phyloP scores from a whole-genome alignment of 2,329 filamentous ascomycete genomes.

The Phialocephala subalpina region DNA sequence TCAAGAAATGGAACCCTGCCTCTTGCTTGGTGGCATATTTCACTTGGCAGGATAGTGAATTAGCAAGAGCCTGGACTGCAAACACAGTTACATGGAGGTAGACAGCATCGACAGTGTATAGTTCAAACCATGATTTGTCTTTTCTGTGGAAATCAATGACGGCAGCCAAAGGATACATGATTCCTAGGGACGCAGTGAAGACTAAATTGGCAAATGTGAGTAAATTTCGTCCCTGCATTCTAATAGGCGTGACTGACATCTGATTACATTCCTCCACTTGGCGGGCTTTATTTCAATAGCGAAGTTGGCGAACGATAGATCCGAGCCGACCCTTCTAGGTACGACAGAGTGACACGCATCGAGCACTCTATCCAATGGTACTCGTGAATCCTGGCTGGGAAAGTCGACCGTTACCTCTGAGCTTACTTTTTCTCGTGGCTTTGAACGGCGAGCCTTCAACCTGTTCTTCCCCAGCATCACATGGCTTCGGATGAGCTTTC shows the following conservation, averaged over 20 bases:
- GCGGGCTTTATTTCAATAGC: constrained; percentile 39
- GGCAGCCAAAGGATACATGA: constrained; percentile 46
- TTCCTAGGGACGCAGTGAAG: constrained; percentile 43
- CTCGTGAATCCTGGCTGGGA: background rate
- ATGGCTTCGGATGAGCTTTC: constrained; percentile 33
- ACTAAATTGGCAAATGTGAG: constrained; percentile 34
- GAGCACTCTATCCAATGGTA: background rate
- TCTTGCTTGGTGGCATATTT: constrained; percentile 10
- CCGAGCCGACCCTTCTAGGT: constrained; percentile 23
- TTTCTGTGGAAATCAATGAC: constrained; percentile 42
- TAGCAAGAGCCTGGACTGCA: constrained; percentile 45
- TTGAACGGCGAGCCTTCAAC: constrained; percentile 42
- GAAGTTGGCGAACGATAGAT: constrained; percentile 40
- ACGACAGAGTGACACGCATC: background rate
- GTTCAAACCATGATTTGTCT: constrained; percentile 42
- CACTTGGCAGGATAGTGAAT: constrained; percentile 12
- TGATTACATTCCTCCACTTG: constrained; percentile 29
- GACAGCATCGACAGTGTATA: constrained; percentile 44
- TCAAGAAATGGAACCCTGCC: constrained; percentile 40
- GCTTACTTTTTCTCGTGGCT: constrained; percentile 50
- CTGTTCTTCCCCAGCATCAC: constrained; percentile 34
- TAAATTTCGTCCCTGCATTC: too few relatives aligned
- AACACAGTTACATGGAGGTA: constrained; percentile 49
- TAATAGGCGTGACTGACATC: constrained; percentile 40
- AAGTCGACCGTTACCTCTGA: background rate